Percentiles rank a stretch among this genome's conserved stretches.
phyloP scores from a whole-genome alignment of 2,329 filamentous ascomycete genomes.

The Exophiala bonariae region DNA sequence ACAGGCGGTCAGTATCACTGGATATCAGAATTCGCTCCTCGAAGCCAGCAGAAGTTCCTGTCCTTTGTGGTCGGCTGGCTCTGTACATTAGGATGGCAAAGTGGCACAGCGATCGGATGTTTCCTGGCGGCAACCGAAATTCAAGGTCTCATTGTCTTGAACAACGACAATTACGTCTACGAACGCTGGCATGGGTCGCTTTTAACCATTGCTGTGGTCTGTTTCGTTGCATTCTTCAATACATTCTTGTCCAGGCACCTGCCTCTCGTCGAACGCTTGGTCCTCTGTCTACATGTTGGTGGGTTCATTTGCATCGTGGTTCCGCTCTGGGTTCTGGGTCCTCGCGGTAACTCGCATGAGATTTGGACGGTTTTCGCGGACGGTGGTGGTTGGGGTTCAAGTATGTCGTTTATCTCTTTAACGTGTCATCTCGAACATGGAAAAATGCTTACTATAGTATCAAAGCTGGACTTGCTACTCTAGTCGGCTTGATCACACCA shows the following conservation, averaged over 20 bases:
- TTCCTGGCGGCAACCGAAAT: conserved; percentile 48
- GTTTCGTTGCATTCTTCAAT: conserved; percentile 33
- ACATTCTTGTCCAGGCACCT: conserved; percentile 30
- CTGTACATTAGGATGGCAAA: conserved; percentile 43
- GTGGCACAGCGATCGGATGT: conserved; percentile 42
- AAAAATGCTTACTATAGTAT: no score
- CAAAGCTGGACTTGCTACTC: conserved; percentile 39
- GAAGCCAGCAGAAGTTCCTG: conserved; percentile 29
- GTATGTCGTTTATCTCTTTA: no score
- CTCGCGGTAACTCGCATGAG: conserved; percentile 37
- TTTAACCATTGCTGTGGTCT: conserved; percentile 28
- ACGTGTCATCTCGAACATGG: no score
- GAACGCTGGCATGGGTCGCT: conserved; percentile 34
- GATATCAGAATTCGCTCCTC: conserved; percentile 42
- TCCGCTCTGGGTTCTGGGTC: conserved; percentile 32
- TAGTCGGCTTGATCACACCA: conserved; percentile 42
- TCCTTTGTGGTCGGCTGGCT: conserved; percentile 41
- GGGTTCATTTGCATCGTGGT: conserved; percentile 36
- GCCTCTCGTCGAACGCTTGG: conserved; percentile 33
- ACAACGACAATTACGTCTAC: conserved; percentile 34
- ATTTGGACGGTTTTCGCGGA: conserved; percentile 49
- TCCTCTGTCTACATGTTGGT: conserved; percentile 34
- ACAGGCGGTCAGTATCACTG: conserved; percentile 47
- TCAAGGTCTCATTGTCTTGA: conserved; percentile 46
- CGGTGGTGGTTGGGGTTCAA: conserved; percentile 40